Evolutionary conservation across 345 rosid species (phyloP), one percentile per base, ranked within the genome.

Genomic region (Noccaea caerulescens): DNA sequence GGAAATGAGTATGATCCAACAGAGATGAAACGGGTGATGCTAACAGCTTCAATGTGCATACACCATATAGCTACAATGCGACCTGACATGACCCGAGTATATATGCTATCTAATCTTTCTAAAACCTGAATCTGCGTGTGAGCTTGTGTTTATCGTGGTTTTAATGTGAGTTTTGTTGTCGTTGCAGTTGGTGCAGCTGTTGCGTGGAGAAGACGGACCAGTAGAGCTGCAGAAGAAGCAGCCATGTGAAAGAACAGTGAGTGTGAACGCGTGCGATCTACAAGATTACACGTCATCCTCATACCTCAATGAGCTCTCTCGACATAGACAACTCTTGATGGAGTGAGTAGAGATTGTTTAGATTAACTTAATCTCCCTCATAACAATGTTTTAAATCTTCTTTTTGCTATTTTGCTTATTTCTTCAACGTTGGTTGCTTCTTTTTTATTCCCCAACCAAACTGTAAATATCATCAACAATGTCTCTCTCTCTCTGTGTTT

Each of bases 21-120:
- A 2, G 97, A 91, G 80, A 80, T 90, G 88, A 81, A 82, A 62
- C 83, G 89, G 1, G 82, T 86, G 34, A 78, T 84, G 82, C 50
- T 83, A 44, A 81, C 91, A 9, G 98, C 96, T 69, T 88, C 85
- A 36, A 51, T 86, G 84, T 93, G 98, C 75, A 84, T 90, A 39
- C 80, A 87, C 16, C 94, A 86, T 69, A 43, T 82, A 33, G 82
- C 92, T 13, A 74, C 67, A 16, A 79, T 76, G 83, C 89, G 98
- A 9, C 98, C 98, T 8, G 75, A 78, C 56, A 93, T 93, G 98
- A 68, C 69, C 3, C 73, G 73, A 78, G 98, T 90, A 84, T 27
- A 27, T 27, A 27, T 7, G 11, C 6, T 53, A 14, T 14, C 42
- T 20, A 3, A 12, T 54, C 62, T 51, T 39, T 36, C 5, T 34